phyloP scores from a whole-genome alignment of 257 asterid genomes.

The Solanum stenotomum region DNA sequence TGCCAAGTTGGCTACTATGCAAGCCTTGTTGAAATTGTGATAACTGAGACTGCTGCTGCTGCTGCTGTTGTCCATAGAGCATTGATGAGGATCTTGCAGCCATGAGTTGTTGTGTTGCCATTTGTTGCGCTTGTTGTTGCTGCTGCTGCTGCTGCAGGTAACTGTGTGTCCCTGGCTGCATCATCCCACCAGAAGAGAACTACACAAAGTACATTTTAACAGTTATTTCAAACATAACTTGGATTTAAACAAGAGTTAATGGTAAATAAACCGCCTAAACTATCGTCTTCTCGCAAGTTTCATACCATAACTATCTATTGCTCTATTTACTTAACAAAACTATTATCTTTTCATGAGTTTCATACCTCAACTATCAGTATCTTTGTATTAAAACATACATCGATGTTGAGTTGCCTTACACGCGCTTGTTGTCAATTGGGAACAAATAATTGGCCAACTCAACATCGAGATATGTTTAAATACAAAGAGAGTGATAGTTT shows the following conservation, averaged over 20 bases:
- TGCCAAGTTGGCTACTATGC: constrained; percentile 59
- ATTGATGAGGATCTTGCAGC: constrained; percentile 64
- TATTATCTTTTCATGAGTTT: background rate
- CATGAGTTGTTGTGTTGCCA: constrained; percentile 71
- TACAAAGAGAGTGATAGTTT: background rate
- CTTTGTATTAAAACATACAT: background rate
- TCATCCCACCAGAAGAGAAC: constrained; percentile 52
- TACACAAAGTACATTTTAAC: background rate
- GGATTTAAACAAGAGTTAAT: background rate
- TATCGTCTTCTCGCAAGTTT: background rate
- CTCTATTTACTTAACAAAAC: background rate
- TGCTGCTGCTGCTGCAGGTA: constrained; percentile 76
- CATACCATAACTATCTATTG: background rate
- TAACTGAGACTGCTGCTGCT: constrained; percentile 41
- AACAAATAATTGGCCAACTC: background rate
- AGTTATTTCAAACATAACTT: background rate
- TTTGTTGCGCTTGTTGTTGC: constrained; percentile 50
- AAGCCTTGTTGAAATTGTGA: constrained; percentile 64
- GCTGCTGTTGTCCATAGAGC: constrained; percentile 49
- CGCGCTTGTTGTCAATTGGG: background rate
- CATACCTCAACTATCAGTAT: background rate
- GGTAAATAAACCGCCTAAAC: background rate
- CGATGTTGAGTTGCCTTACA: background rate
- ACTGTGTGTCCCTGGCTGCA: constrained; percentile 67
- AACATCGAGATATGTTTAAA: background rate